Evolutionary conservation across 2,329 filamentous ascomycete species (phyloP), one percentile per base, ranked within the genome.

Genomic region (Cryphonectria naterciae): DNA sequence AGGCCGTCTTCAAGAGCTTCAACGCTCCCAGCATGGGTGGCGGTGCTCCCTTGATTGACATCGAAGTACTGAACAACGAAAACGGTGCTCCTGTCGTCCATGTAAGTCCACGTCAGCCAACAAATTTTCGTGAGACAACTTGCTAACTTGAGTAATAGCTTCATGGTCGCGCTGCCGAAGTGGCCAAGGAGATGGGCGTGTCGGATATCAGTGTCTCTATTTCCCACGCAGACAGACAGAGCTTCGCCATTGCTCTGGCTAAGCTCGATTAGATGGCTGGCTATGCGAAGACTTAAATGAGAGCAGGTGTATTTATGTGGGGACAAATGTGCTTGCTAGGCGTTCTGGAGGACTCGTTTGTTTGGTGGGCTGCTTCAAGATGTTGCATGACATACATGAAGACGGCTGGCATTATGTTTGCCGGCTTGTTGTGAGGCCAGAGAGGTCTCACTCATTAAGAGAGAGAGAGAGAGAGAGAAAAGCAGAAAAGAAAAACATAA

Each of bases 1-100:
- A 99, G 84, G 96, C 96, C 39, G 95, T 99, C 0, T 99, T 99
- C 88, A 99, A 99, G 89, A 94, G 93, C 52, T 86, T 99, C 19
- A 94, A 95, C 75, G 95, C 98, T 17, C 84, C 88, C 76, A 92
- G 95, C 82, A 91, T 93, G 83, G 96, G 96, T 73, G 95, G 92
- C 13, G 96, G 97, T 74, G 95, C 96, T 72, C 87, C 94, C 22
- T 82, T 99, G 82, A 96, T 92, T 85, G 95, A 98, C 58, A 99
- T 99, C 84, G 97, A 99, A 84, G 95, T 99, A 77, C 81, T 89
- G 73, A 91, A 91, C 77, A 91, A 95, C 78, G 90, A 92, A 75
- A 92, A 89, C 62, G 96, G 96, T 71, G 94, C 92, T 52, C 96
- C 96, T 13, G 86, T 88, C 75, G 96, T 98, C 74, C 88, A 88